phyloP scores from a whole-genome alignment of 805 yeast genomes.

The Saturnispora saitoi region DNA sequence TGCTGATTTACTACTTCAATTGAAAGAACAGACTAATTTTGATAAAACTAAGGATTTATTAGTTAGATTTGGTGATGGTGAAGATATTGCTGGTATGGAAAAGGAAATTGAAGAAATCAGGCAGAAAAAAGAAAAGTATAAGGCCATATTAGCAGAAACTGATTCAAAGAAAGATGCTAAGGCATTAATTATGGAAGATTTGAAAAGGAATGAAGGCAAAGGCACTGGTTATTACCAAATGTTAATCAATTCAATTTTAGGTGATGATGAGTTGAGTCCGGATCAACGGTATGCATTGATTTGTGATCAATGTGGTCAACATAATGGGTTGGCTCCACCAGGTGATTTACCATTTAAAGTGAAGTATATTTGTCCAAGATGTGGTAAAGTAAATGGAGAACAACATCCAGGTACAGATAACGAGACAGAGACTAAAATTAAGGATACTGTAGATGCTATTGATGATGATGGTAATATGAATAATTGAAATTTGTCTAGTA shows the following conservation, averaged over 20 bases:
- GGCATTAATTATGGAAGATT: slow-evolving; percentile 11
- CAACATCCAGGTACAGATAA: not conserved
- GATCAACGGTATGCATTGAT: slow-evolving; percentile 62
- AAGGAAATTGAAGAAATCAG: slow-evolving; percentile 36
- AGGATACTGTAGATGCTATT: no score
- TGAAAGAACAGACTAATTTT: slow-evolving; percentile 53
- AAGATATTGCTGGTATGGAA: slow-evolving; percentile 34
- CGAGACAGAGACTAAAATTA: not conserved
- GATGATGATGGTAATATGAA: not conserved
- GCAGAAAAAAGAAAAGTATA: slow-evolving; percentile 31
- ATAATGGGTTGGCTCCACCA: slow-evolving; percentile 79
- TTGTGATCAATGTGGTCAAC: slow-evolving; percentile 54
- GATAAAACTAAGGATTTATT: slow-evolving; percentile 68
- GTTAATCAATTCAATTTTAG: slow-evolving; percentile 37
- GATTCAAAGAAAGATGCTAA: slow-evolving; percentile 25
- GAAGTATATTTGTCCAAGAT: slow-evolving; percentile 54
- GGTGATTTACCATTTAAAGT: slow-evolving; percentile 44
- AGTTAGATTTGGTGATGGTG: slow-evolving; percentile 50
- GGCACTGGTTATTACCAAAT: slow-evolving; percentile 26
- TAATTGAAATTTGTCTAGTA: not conserved
- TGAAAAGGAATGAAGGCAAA: slow-evolving; percentile 11
- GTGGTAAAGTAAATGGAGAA: slow-evolving; percentile 31
- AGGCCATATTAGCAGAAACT: slow-evolving; percentile 29
- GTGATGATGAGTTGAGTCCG: slow-evolving; percentile 56
- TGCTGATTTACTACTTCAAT: slow-evolving; percentile 29